Evolutionary conservation across 2,329 filamentous ascomycete genomes (phyloP).

Genomic region (Nakataea oryzae): DNA sequence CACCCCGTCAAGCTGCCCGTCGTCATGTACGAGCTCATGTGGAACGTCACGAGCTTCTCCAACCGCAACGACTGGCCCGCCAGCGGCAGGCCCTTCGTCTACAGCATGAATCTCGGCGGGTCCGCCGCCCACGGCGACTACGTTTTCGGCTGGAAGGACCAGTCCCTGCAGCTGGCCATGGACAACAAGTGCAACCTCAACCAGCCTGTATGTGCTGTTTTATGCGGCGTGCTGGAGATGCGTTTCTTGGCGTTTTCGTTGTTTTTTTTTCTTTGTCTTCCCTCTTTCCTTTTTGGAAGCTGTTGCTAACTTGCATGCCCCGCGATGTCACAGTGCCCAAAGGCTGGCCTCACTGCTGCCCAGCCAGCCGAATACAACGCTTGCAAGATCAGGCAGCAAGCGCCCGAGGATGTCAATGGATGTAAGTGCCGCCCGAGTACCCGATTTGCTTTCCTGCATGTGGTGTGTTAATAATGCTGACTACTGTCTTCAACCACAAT

Average conservation of each 20-base stretch:
- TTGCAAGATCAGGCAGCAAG: conserved; percentile 33
- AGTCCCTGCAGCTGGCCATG: conserved; percentile 37
- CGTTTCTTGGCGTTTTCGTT: too few species aligned
- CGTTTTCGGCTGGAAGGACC: conserved; percentile 39
- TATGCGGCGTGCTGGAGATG: too few species aligned
- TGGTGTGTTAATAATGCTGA: background rate
- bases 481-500: background rate
- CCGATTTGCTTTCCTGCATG: background rate
- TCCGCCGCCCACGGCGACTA: conserved; percentile 40
- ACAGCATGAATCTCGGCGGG: conserved; percentile 33
- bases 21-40: conserved; percentile 38
- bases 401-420: conserved; percentile 36
- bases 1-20: conserved; percentile 36
- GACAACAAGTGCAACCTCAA: conserved; percentile 36
- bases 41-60: conserved; percentile 29
- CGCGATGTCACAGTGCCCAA: conserved; percentile 21
- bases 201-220: conserved; percentile 11
- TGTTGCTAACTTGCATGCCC: too few species aligned
- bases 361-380: conserved; percentile 32
- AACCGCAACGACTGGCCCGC: conserved; percentile 30
- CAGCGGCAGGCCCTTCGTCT: conserved; percentile 31
- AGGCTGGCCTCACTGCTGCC: conserved; percentile 33
- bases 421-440: too few species aligned
- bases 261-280: too few species aligned
- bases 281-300: too few species aligned